phyloP scores from a whole-genome alignment of 164 flowering plant species.

The Cinnamomum chago region DNA sequence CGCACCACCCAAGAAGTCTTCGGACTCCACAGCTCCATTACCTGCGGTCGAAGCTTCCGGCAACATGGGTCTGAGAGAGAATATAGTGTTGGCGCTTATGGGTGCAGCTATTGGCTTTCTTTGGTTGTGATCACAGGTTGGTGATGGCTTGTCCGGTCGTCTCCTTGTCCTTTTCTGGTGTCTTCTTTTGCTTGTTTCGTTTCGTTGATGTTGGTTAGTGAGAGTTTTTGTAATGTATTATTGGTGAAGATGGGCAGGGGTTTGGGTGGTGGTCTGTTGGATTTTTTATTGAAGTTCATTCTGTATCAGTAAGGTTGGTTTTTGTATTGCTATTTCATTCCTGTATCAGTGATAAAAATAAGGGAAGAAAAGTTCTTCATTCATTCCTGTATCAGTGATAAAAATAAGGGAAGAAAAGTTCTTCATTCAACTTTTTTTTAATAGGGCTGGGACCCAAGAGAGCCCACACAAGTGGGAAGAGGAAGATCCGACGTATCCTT shows the following conservation, averaged over 20 bases:
- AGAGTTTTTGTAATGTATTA: not conserved
- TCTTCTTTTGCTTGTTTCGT: not conserved
- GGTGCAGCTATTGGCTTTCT: not conserved
- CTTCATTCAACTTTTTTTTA: too few relatives aligned
- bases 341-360: not conserved
- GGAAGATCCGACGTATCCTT: too few relatives aligned
- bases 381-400: not conserved
- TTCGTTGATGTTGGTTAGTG: not conserved
- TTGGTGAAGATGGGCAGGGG: not conserved
- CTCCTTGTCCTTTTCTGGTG: not conserved
- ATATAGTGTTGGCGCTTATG: not conserved
- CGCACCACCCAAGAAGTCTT: slow-evolving; percentile 38
- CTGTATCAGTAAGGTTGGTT: not conserved
- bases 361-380: not conserved
- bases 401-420: not conserved
- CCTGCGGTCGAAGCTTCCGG: not conserved
- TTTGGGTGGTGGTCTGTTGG: not conserved
- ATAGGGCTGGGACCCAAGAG: too few relatives aligned
- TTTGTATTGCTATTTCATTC: not conserved
- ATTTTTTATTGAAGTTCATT: too few relatives aligned
- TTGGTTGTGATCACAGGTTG: not conserved
- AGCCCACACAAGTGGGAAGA: too few relatives aligned
- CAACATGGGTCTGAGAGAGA: not conserved
- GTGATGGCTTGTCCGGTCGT: not conserved
- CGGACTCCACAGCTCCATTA: not conserved